Evolutionary conservation across 2,329 filamentous ascomycete species (phyloP).

Genomic region (Apiospora malaysiana): DNA sequence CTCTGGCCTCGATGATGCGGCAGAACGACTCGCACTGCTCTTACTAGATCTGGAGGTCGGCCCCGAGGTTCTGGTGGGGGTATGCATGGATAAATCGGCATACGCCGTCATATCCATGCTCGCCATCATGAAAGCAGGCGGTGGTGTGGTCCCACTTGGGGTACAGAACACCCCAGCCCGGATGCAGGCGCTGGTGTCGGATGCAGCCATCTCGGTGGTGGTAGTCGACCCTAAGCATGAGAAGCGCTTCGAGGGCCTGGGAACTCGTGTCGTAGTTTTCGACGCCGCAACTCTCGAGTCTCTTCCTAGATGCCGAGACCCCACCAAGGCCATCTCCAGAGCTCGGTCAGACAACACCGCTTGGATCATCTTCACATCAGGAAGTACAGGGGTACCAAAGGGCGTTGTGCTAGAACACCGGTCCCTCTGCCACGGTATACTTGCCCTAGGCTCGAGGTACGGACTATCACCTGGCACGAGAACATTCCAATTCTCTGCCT

Average conservation of each 20-base stretch:
- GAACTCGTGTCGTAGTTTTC: not conserved
- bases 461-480: not conserved
- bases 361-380: constrained; percentile 18
- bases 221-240: not conserved
- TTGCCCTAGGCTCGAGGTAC: not conserved
- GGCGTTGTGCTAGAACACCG: not conserved
- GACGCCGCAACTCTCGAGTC: not conserved
- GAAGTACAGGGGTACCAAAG: constrained; percentile 15
- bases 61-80: not conserved
- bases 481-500: constrained; percentile 13
- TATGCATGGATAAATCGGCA: constrained; percentile 12
- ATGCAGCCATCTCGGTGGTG: too few relatives aligned
- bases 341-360: not conserved
- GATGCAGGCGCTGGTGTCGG: too few relatives aligned
- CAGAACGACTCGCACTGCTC: too few relatives aligned
- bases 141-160: not conserved
- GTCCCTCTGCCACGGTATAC: not conserved
- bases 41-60: constrained; percentile 18
- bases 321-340: not conserved
- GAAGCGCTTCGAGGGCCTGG: not conserved
- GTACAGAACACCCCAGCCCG: not conserved
- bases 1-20: too few relatives aligned
- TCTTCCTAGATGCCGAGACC: not conserved
- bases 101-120: constrained; percentile 17
- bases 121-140: constrained; percentile 1